A percentile compares a stretch with the other conserved stretches of the same genome.
These are phyloP conservation scores for Ostreobium quekettii DNA, from an alignment of 139 green algal genomes.

Conservation along the genomic window DNA sequence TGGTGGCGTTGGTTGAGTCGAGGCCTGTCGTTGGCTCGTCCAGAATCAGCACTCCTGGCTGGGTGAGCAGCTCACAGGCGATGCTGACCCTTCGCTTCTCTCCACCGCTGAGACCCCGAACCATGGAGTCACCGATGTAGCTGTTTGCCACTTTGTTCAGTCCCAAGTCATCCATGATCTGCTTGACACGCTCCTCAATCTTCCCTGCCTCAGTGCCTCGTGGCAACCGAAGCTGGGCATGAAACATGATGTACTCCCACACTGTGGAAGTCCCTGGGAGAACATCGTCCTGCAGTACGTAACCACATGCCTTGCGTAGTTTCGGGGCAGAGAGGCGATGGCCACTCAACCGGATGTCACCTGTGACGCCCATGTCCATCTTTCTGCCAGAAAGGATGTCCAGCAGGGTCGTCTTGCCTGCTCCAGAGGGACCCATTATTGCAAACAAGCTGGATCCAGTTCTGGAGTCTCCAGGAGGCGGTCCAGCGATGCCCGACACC, in stretches of 20 bases:
- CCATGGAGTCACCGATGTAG: constrained; percentile 29
- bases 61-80: constrained; percentile 54
- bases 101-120: constrained; percentile 32
- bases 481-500: constrained; percentile 27
- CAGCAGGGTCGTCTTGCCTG: constrained; percentile 62
- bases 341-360: constrained; percentile 37
- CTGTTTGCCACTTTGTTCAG: constrained; percentile 32
- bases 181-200: constrained; percentile 14
- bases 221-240: constrained; percentile 51
- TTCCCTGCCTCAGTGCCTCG: neutral
- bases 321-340: constrained; percentile 12
- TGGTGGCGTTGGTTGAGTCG: constrained; percentile 50
- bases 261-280: constrained; percentile 58
- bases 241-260: constrained; percentile 63
- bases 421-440: constrained; percentile 48
- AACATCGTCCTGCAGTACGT: constrained; percentile 55
- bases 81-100: constrained; percentile 59
- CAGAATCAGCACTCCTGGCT: constrained; percentile 60
- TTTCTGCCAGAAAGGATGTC: constrained; percentile 55
- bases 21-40: constrained; percentile 74
- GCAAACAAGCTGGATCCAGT: constrained; percentile 39
- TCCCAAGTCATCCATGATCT: constrained; percentile 29
- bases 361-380: constrained; percentile 21
- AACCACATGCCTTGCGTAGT: constrained; percentile 24
- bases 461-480: neutral